Evolutionary conservation across 2,329 filamentous ascomycete genomes (phyloP).

Genomic region (Xylariaceae sp.): DNA sequence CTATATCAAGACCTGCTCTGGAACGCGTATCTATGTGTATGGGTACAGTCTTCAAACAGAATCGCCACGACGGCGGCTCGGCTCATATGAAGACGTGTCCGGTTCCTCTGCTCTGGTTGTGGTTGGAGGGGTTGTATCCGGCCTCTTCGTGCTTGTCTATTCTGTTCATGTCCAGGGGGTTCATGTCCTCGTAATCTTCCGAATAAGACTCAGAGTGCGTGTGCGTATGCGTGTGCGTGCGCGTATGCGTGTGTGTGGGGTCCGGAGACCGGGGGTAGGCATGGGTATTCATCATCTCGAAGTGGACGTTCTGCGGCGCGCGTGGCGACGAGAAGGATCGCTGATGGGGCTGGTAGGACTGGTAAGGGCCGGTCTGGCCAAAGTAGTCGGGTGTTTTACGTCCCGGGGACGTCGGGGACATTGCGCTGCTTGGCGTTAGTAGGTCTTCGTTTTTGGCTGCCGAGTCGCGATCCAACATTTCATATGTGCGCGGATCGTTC

Average conservation of each 20-base stretch:
- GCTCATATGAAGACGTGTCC: slow-evolving; percentile 26
- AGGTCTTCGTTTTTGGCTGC: slow-evolving; percentile 41
- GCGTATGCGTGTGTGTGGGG: slow-evolving; percentile 12
- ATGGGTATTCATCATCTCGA: slow-evolving; percentile 39
- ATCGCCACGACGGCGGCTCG: slow-evolving; percentile 4
- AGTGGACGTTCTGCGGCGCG: slow-evolving; percentile 39
- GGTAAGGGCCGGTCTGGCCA: slow-evolving; percentile 48
- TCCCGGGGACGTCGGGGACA: slow-evolving; percentile 34
- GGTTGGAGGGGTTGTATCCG: slow-evolving; percentile 17
- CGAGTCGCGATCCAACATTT: slow-evolving; percentile 65
- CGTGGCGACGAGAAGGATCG: slow-evolving; percentile 53
- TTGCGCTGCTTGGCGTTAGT: slow-evolving; percentile 44
- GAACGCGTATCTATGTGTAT: background rate
- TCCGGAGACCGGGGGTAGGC: slow-evolving; percentile 24
- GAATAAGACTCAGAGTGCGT: slow-evolving; percentile 10
- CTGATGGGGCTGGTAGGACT: slow-evolving; percentile 49
- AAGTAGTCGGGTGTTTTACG: slow-evolving; percentile 44
- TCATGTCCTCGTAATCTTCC: slow-evolving; percentile 37
- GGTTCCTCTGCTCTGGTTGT: slow-evolving; percentile 18
- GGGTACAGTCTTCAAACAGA: background rate
- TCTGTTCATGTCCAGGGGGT: slow-evolving; percentile 53
- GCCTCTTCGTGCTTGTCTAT: slow-evolving; percentile 35
- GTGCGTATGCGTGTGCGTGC: background rate
- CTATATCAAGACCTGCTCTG: background rate
- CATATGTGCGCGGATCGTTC: slow-evolving; percentile 65